Conservation (phyloP, 345 rosid genomes). For the Salix caprea region DNA sequence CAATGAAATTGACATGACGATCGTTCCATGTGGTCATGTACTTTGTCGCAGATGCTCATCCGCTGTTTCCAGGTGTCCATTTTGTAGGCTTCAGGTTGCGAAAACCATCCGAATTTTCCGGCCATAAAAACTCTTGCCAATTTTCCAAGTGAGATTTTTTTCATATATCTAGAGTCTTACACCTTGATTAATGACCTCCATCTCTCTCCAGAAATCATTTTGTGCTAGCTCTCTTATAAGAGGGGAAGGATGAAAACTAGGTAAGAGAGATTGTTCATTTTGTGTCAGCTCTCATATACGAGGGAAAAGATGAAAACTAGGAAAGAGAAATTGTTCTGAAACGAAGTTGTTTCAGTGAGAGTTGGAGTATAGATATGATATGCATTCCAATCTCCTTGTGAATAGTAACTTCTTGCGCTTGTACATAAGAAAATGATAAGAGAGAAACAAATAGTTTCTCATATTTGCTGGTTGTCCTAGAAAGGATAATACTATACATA, state of each 20-base stretch:
- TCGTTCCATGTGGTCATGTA: slow-evolving; percentile 88
- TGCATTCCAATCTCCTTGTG: too few species aligned
- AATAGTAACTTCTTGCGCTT: too few species aligned
- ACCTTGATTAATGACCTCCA: not conserved
- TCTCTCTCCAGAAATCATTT: not conserved
- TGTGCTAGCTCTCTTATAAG: not conserved
- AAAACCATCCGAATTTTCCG: slow-evolving; percentile 68
- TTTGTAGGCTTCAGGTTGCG: slow-evolving; percentile 71
- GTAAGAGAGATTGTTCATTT: not conserved
- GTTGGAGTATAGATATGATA: too few species aligned
- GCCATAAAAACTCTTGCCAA: slow-evolving; percentile 30
- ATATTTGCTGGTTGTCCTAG: too few species aligned
- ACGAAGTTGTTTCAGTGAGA: too few species aligned
- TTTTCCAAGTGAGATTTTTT: not conserved
- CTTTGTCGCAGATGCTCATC: slow-evolving; percentile 74
- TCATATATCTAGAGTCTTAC: not conserved
- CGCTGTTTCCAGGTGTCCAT: slow-evolving; percentile 82
- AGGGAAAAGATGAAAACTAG: too few species aligned
- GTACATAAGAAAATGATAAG: too few species aligned
- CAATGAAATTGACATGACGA: slow-evolving; percentile 71
- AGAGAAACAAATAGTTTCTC: too few species aligned
- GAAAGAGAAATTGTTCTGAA: too few species aligned
- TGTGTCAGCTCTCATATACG: not conserved
- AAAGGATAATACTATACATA: too few species aligned
- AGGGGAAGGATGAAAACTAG: too few species aligned